phyloP scores from a whole-genome alignment of 2,329 filamentous ascomycete genomes.

The Fusarium nanum region DNA sequence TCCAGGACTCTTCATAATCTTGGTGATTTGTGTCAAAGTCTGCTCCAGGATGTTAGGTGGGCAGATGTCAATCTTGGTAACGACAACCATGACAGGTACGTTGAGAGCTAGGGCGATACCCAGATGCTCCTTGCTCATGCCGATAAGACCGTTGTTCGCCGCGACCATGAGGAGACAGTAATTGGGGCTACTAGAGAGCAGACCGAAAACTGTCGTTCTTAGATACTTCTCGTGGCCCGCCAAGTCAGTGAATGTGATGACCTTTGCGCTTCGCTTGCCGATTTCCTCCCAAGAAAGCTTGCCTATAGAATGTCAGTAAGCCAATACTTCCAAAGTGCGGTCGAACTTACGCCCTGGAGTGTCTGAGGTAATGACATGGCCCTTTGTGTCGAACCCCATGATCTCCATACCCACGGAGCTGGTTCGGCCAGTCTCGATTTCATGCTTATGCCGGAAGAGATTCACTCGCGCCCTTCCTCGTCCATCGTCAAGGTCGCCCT shows the following conservation, averaged over 20 bases:
- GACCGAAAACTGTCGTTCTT: constrained; percentile 93
- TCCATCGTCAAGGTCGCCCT: constrained; percentile 94
- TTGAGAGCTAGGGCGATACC: constrained; percentile 95
- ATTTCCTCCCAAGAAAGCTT: constrained; percentile 97
- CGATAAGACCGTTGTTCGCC: constrained; percentile 95
- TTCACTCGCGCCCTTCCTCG: constrained; percentile 94
- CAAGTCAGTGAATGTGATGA: constrained; percentile 95
- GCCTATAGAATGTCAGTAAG: constrained; percentile 49
- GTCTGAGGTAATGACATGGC: constrained; percentile 83
- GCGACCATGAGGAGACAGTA: constrained; percentile 99
- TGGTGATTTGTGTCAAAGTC: constrained; percentile 89
- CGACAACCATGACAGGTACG: constrained; percentile 96
- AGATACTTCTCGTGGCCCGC: constrained; percentile 96
- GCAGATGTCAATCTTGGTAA: constrained; percentile 99
- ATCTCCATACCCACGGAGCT: constrained; percentile 99
- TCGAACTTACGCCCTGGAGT: constrained; percentile 78
- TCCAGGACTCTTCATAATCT: constrained; percentile 93
- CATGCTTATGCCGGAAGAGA: constrained; percentile 96
- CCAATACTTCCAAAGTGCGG: too few relatives aligned
- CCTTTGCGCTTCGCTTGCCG: constrained; percentile 92
- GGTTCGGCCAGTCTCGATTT: constrained; percentile 94
- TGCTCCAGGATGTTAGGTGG: constrained; percentile 94
- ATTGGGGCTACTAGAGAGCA: constrained; percentile 93
- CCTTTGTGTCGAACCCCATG: constrained; percentile 92
- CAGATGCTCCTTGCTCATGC: constrained; percentile 98